Evolutionary conservation across 192 early-diverging fungal genomes (phyloP), one percentile per base, ranked within the genome.

Genomic region (Rhizoclosmatium sp.): DNA sequence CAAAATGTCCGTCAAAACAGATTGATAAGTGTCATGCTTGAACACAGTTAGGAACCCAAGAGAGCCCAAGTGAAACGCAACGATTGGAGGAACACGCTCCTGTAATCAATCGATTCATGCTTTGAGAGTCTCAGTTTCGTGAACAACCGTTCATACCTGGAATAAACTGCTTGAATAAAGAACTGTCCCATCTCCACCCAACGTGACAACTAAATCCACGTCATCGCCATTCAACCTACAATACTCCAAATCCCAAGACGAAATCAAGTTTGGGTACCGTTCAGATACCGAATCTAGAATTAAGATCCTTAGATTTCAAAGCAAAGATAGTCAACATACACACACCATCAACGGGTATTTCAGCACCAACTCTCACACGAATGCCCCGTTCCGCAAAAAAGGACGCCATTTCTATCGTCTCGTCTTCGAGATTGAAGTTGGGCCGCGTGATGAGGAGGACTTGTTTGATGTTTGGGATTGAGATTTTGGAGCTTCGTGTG

Each of bases 111-210:
- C 0, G 0, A 65, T 44, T 65, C 21, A 19, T 7, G 19, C 0
- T 41, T 47, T 16, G 0, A 46, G 67, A 3, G 16, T 47, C 12
- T 2, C 0, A 31, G 31, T 31, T 31, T 12, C 68, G 31, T 4
- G 21, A 65, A 21, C 62, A 21, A 1, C 3, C 12, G 40, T 58
- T 59, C 71, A 41, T 47, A 80, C 66, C 48, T 77, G 73, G 51
- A 77, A 81, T 4, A 78, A 69, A 59, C 44, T 75, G 47, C 47
- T 94, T 79, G 95, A 94, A 81, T 93, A 99, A 41, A 98, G 87
- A 7, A 98, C 95, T 0, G 97, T 99, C 48, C 96, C 97, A 87
- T 99, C 96, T 31, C 97, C 97, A 51, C 97, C 97, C 79, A 99
- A 91, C 79, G 96, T 98, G 51, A 98, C 87, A 21, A 95, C 91